Evolutionary conservation across 1,284 basidiomycete species (phyloP).

Genomic region (Puccinia hordei): DNA sequence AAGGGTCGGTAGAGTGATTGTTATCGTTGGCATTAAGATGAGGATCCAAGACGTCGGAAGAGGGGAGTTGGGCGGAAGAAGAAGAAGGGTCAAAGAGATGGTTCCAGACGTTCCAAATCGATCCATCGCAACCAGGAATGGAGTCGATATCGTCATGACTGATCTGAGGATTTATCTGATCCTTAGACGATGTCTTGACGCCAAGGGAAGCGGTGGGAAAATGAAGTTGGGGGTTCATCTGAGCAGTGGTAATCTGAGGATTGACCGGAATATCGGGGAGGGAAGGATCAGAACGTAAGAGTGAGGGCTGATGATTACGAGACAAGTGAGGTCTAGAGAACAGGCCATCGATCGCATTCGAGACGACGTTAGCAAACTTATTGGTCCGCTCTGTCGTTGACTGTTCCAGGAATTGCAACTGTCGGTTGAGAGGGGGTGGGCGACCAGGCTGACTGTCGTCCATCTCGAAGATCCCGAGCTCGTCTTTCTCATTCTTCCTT

Average conservation of each 20-base stretch:
- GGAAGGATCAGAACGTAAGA: no score
- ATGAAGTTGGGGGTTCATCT: no score
- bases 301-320: background rate
- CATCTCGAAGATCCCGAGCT: background rate
- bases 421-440: constrained; percentile 8
- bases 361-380: background rate
- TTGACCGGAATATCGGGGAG: no score
- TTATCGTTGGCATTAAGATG: no score
- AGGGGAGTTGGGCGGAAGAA: no score
- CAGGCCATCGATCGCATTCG: constrained; percentile 19
- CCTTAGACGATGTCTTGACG: no score
- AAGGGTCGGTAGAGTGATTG: no score
- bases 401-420: constrained; percentile 31
- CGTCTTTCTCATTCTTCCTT: background rate
- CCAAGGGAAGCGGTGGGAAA: no score
- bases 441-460: constrained; percentile 33
- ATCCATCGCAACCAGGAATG: background rate
- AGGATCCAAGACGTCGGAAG: no score
- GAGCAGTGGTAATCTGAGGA: no score
- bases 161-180: no score
- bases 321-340: background rate
- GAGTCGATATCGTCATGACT: no score
- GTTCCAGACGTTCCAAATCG: background rate
- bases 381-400: background rate
- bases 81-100: background rate